Base-by-base conservation (phyloP, 2,329 filamentous ascomycete species). In the Exophiala sideris region DNA sequence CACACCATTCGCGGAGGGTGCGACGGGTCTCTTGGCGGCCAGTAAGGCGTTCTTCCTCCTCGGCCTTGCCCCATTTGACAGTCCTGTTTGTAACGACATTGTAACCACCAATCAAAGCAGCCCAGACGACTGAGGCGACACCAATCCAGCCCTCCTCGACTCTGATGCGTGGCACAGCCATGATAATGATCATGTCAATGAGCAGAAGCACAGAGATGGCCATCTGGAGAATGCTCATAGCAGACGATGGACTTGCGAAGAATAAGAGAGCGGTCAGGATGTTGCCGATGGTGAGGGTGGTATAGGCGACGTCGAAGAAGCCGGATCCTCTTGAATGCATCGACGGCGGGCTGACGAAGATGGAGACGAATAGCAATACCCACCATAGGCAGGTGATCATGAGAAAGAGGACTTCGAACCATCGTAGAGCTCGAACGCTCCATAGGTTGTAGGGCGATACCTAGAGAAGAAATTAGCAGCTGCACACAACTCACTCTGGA, bases 381-480 rank as follows among this genome's bases (percentile, higher is more conserved):
- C 94, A 97, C 92, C 92, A 97, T n/a, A 90, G 65, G 65, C 95
- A 90, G 52, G 85, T 88, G 63, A 91, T 68, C 48, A 84, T 70
- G 16, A 92, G 77, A 66, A 96, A 88, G 35, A 89, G 64, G 51
- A 95, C 77, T 4, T 90, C 92, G 57, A 94, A 70, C 67, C 85
- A 89, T 67, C 91, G 84, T 50, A 94, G 77, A 44, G 88, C 82
- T 14, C 94, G 86, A 46, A 99, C 88, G 55, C 84, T 89, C 87
- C 91, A 96, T 35, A 97, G 82, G 65, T 99, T 99, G 74, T 96
- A 96, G 0, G 94, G 94, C 2, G 90, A 89, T 20, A 89, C 85
- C 74, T 77, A 44, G 8, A 16, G 12, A 35, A 20, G 18, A 18
- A n/a, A 50, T 36, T 47, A 33, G 45, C 16, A 32, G 21, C 18